Evolutionary conservation across 306 rosid species (phyloP), one percentile per base, ranked within the genome.

Genomic region (Cyamopsis tetragonoloba): DNA sequence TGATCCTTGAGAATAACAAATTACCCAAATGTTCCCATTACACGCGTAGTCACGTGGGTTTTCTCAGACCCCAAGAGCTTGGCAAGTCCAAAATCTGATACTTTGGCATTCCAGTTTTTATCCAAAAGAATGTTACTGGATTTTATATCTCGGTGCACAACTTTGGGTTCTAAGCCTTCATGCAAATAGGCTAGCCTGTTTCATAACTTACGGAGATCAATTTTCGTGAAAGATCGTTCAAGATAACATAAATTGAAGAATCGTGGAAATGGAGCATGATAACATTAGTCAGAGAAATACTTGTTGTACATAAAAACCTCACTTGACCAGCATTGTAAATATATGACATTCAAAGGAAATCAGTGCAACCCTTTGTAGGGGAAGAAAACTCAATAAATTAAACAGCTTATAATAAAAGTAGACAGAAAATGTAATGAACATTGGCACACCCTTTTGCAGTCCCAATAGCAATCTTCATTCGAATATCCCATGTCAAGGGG

Each of bases 91-190:
- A 93, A 93, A 76, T 93, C 98, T 0, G 98, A 89, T 18, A 93
- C 98, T 77, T 84, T 87, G 18, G 98, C 82, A 18, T 87, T 86
- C 98, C 98, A 93, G 19, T 82, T 93, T 78, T 80, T 84, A 64
- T 93, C 98, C 50, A 93, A 79, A 61, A 93, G 98, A 74, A 93
- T 93, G 66, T 93, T 93, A 35, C 98, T 93, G 22, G 98, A 93
- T 80, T 92, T 93, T 75, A 93, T 63, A 70, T 93, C 98, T 49
- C 98, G 86, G 80, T 93, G 98, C 75, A 93, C 97, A 57, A 93
- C 98, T 83, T 93, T 93, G 56, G 98, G 98, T 75, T 93, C 98
- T 71, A 93, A 80, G 24, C 98, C 98, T 79, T 93, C 98, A 22
- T 89, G 98, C 85, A 93, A 81, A 77, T 93, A 93, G 81, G 95